These are phyloP conservation scores for Tuber melanosporum DNA, from an alignment of 495 filamentous ascomycete genomes.

Conservation along the genomic window DNA sequence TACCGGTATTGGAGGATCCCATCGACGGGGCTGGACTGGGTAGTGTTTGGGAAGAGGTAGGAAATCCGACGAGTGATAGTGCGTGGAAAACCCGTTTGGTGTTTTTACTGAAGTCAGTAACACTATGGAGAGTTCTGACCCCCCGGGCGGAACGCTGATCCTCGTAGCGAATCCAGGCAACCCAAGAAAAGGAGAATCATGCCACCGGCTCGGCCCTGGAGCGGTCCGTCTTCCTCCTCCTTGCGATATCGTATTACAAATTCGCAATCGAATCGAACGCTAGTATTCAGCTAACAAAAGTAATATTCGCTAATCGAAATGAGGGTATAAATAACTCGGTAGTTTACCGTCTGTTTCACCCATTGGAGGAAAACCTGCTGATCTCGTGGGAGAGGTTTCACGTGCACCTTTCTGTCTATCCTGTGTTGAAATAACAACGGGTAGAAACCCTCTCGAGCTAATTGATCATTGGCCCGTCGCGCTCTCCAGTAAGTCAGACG, in stretches of 20 bases:
- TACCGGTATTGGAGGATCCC: background rate
- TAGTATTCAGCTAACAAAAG: background rate
- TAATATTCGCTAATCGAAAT: background rate
- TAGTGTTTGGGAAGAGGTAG: background rate
- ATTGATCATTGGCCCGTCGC: background rate
- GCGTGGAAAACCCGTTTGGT: background rate
- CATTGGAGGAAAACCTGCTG: background rate
- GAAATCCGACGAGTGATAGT: background rate
- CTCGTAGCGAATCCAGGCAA: background rate
- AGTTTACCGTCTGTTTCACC: background rate
- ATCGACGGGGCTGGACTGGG: background rate
- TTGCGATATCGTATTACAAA: background rate
- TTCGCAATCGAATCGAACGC: background rate
- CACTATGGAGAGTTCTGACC: background rate
- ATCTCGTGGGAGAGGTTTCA: background rate
- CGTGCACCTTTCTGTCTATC: background rate
- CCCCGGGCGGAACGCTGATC: background rate
- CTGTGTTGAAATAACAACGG: background rate
- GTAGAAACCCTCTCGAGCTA: background rate
- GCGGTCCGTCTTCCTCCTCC: background rate
- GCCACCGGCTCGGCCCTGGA: background rate
- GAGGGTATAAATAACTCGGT: slow-evolving; percentile 4
- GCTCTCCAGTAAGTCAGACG: background rate
- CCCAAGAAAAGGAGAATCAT: background rate
- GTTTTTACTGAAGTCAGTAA: background rate